Evolutionary conservation across 1,284 basidiomycete genomes (phyloP).

Genomic region (Exobasidium rhododendri): DNA sequence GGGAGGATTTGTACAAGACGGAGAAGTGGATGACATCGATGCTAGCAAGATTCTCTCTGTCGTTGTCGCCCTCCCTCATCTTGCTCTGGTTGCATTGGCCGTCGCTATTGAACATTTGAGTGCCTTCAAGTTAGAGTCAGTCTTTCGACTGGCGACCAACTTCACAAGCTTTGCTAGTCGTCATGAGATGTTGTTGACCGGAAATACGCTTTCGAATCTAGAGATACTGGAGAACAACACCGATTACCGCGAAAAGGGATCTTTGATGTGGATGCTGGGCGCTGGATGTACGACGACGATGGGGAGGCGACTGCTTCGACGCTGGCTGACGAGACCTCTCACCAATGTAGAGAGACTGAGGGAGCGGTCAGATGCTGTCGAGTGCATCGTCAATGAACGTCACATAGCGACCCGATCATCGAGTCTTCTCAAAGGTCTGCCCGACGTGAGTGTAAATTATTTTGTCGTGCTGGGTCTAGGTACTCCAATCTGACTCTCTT

Average conservation of each 20-base stretch:
- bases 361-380: slow-evolving; percentile 69
- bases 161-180: slow-evolving; percentile 69
- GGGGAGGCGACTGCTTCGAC: slow-evolving; percentile 75
- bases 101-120: slow-evolving; percentile 73
- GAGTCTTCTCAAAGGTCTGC: background rate
- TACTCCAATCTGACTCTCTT: background rate
- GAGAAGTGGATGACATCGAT: slow-evolving; percentile 19
- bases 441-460: slow-evolving; percentile 60
- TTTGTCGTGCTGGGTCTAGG: slow-evolving; percentile 61
- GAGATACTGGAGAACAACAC: slow-evolving; percentile 60
- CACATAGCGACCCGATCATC: background rate
- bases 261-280: slow-evolving; percentile 81
- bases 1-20: slow-evolving; percentile 44
- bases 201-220: slow-evolving; percentile 82
- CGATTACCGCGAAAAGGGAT: slow-evolving; percentile 70
- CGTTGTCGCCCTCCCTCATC: slow-evolving; percentile 46
- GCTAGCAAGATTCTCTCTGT: slow-evolving; percentile 19
- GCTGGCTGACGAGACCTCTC: slow-evolving; percentile 83
- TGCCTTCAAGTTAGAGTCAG: slow-evolving; percentile 65
- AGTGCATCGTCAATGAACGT: background rate
- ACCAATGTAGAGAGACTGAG: slow-evolving; percentile 67
- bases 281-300: slow-evolving; percentile 73
- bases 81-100: slow-evolving; percentile 71
- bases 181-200: slow-evolving; percentile 81
- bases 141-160: slow-evolving; percentile 57